Evolutionary conservation across 208 protist genomes (phyloP).

Genomic region (Leishmania arabica): DNA sequence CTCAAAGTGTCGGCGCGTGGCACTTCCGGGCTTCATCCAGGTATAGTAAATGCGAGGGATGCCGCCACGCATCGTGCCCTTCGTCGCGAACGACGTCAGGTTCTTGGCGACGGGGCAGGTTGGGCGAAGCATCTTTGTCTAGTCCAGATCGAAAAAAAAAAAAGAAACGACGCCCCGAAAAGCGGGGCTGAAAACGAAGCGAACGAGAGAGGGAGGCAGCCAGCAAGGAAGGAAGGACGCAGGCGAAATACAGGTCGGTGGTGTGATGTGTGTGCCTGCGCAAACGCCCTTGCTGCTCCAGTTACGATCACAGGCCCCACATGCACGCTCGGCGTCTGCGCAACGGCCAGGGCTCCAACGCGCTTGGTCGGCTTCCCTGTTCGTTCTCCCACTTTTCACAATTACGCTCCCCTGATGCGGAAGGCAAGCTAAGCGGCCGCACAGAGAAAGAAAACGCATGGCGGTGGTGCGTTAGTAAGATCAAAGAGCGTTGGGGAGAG

Average conservation of each 20-base stretch:
- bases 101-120: constrained; percentile 63
- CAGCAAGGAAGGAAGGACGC: neutral
- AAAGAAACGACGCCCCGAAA: neutral
- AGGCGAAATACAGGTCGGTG: neutral
- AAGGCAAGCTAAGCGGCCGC: neutral
- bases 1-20: constrained; percentile 90
- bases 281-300: neutral
- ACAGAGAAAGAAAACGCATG: neutral
- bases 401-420: neutral
- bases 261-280: neutral
- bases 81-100: constrained; percentile 87
- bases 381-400: neutral
- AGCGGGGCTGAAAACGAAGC: neutral
- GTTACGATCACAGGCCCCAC: neutral
- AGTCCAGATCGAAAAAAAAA: neutral
- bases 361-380: neutral
- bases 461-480: neutral
- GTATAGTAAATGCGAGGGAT: constrained; percentile 93
- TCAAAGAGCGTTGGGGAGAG: neutral
- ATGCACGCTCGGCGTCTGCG: neutral
- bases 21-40: constrained; percentile 93
- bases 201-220: neutral
- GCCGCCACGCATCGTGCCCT: constrained; percentile 90
- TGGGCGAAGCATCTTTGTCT: constrained; percentile 48
- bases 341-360: neutral